phyloP scores from a whole-genome alignment of 2,329 filamentous ascomycete genomes.

The Paramyrothecium roridum region DNA sequence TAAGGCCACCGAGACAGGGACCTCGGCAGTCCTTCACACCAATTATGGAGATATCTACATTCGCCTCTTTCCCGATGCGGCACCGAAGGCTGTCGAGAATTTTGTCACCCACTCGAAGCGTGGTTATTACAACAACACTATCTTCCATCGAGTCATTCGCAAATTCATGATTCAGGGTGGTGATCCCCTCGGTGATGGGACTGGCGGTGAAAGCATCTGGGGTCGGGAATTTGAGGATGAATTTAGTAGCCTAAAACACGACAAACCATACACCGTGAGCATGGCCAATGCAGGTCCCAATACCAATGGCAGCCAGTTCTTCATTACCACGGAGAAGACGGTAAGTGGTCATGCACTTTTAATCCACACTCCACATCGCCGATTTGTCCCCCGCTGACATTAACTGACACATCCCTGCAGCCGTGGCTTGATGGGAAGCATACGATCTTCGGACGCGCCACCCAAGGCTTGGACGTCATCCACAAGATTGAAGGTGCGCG shows the following conservation, averaged over 20 bases:
- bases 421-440: conserved; percentile 96
- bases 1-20: conserved; percentile 70
- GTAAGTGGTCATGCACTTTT: conserved; percentile 44
- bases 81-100: conserved; percentile 94
- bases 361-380: background rate
- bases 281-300: conserved; percentile 98
- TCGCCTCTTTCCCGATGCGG: conserved; percentile 86
- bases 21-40: conserved; percentile 82
- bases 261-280: conserved; percentile 92
- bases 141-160: conserved; percentile 94
- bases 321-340: conserved; percentile 96
- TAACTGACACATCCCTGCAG: conserved; percentile 33
- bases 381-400: background rate
- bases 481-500: conserved; percentile 92
- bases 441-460: conserved; percentile 89
- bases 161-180: conserved; percentile 99
- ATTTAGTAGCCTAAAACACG: conserved; percentile 85
- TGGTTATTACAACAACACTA: conserved; percentile 95
- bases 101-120: conserved; percentile 88
- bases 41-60: conserved; percentile 92
- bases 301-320: conserved; percentile 96
- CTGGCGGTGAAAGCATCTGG: conserved; percentile 88
- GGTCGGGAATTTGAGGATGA: conserved; percentile 94
- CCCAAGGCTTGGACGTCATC: conserved; percentile 88
- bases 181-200: conserved; percentile 87